Evolutionary conservation across 2,329 filamentous ascomycete genomes (phyloP), one percentile per base, ranked within the genome.

Genomic region (Fusarium sp.): DNA sequence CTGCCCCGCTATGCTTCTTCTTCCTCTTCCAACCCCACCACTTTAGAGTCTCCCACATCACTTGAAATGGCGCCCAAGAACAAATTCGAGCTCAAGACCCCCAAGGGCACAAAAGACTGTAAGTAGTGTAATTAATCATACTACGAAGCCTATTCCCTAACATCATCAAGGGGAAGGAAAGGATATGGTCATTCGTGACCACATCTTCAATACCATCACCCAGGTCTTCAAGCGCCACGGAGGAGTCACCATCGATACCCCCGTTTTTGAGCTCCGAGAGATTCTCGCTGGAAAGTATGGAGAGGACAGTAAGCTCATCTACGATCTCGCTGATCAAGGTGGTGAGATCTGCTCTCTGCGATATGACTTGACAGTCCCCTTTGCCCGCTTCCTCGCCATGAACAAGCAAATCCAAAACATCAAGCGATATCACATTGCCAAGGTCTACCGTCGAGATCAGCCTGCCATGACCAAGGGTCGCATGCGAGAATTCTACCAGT

Each of bases 401-500:
- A 97, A 97, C 82, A 88, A 91, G 71, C 87, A 90, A 71, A 87
- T 97, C 60, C 90, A 93, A 80, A 91, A 87, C 81, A 95, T 97
- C 84, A 97, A 97, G 85, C 89, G 95, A 77, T 98, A 97, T 82
- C 94, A 97, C 84, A 95, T 98, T 75, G 94, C 94, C 75, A 97
- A 97, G 84, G 95, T 97, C 71, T 85, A 85, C 78, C 81, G 83
- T 50, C 75, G 82, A 75, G 82, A 84, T 63, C 82, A 84, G 69
- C 82, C 82, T 15, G 76, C 94, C 67, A 93, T 98, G 84, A 93
- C 92, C 69, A 96, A 97, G 80, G 95, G 95, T 55, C 90, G 95
- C 58, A 96, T 97, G 92, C 89, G 95, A 78, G 95, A 98, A 83
- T 97, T 97, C 82, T 97, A 97, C 84, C 95, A 98, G 82, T 98